Percentiles rank a stretch among this genome's conserved stretches.
These are phyloP conservation scores for Penicillium sp. DNA, from an alignment of 2,329 filamentous ascomycete species.

Conservation along the genomic window DNA sequence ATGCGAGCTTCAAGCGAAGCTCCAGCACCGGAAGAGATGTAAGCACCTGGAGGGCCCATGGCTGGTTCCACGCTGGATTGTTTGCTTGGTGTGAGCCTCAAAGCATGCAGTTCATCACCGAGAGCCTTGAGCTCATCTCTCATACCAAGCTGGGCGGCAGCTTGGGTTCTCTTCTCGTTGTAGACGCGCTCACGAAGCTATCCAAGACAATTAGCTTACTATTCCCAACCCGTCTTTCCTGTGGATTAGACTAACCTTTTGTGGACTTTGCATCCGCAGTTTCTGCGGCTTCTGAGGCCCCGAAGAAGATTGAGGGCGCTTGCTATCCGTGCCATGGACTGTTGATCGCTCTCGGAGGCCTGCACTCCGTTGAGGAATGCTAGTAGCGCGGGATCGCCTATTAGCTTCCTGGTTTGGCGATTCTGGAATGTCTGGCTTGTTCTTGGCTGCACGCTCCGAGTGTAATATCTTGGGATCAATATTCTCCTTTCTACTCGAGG, in stretches of 20 bases:
- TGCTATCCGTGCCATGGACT: constrained; percentile 30
- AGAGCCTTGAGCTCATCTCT: constrained; percentile 75
- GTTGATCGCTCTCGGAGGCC: constrained; percentile 34
- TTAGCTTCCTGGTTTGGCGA: constrained; percentile 38
- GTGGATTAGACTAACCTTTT: constrained; percentile 44
- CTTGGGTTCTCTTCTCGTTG: constrained; percentile 69
- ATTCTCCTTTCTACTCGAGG: constrained; percentile 40
- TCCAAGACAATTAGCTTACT: constrained; percentile 5
- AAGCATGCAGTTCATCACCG: constrained; percentile 65
- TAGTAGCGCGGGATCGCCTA: constrained; percentile 45
- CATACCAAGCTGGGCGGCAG: constrained; percentile 63
- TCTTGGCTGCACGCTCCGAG: constrained; percentile 31
- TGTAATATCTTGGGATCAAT: constrained; percentile 32
- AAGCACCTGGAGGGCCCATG: constrained; percentile 26
- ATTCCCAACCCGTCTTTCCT: neutral
- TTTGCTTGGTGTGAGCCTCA: constrained; percentile 32
- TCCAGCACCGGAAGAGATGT: constrained; percentile 14
- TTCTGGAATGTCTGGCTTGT: constrained; percentile 29
- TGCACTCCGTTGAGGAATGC: constrained; percentile 44
- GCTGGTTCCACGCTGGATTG: constrained; percentile 30
- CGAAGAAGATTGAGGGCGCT: constrained; percentile 48
- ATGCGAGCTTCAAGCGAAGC: constrained; percentile 48
- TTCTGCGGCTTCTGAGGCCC: constrained; percentile 68
- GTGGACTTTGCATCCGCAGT: constrained; percentile 59
- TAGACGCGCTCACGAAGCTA: constrained; percentile 73